Evolutionary conservation across 371 early-diverging fungal species (phyloP).

Genomic region (Mortierella sp.): DNA sequence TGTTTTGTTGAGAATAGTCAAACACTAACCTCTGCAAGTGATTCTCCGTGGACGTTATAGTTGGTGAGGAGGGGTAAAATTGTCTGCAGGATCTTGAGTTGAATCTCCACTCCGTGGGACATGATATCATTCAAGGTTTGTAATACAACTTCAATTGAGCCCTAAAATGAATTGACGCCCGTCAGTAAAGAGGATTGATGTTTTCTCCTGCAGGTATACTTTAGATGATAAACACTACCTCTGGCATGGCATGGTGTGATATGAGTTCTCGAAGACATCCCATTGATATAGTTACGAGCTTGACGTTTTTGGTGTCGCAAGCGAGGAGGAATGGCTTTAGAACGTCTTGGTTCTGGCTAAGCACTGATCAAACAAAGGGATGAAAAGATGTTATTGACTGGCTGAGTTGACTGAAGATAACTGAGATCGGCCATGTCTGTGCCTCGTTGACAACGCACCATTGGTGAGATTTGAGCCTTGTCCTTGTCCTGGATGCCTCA

Average conservation of each 20-base stretch:
- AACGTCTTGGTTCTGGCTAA: slow-evolving; percentile 86
- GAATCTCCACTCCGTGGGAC: slow-evolving; percentile 85
- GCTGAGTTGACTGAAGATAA: not conserved
- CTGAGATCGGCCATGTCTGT: not conserved
- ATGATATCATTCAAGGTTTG: slow-evolving; percentile 81
- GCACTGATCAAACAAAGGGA: slow-evolving; percentile 62
- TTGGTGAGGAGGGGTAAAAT: slow-evolving; percentile 90
- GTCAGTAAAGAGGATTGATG: not conserved
- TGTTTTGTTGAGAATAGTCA: not conserved
- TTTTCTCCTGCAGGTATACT: not conserved
- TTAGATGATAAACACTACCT: slow-evolving; percentile 59
- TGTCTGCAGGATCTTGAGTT: slow-evolving; percentile 94
- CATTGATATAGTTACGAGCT: slow-evolving; percentile 88
- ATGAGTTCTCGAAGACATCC: slow-evolving; percentile 91
- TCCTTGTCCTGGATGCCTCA: slow-evolving; percentile 71
- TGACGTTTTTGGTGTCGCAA: slow-evolving; percentile 90
- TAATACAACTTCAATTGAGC: slow-evolving; percentile 77
- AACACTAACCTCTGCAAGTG: slow-evolving; percentile 80
- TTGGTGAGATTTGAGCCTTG: slow-evolving; percentile 67
- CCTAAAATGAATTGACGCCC: slow-evolving; percentile 55
- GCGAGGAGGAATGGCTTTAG: slow-evolving; percentile 91
- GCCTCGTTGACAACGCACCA: slow-evolving; percentile 49
- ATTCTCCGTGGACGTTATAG: slow-evolving; percentile 83
- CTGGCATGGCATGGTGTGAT: slow-evolving; percentile 86
- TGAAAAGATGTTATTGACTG: not conserved